These are phyloP conservation scores for Ascobolus immersus DNA, from an alignment of 495 filamentous ascomycete species.

Conservation along the genomic window DNA sequence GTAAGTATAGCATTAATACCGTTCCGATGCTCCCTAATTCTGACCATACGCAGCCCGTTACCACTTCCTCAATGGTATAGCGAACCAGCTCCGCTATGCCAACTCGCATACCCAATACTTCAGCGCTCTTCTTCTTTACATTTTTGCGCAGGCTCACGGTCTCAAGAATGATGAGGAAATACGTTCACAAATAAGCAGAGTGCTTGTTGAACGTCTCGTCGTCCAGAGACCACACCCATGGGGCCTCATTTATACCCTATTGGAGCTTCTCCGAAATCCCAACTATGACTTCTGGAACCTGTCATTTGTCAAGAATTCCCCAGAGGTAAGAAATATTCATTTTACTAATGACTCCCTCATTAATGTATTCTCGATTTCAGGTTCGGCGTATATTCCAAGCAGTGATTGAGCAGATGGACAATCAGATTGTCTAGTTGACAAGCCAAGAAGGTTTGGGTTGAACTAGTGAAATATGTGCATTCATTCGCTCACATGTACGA, in stretches of 20 bases:
- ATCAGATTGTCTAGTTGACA: no score
- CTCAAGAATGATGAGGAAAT: slow-evolving; percentile 61
- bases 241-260: slow-evolving; percentile 72
- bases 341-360: background rate
- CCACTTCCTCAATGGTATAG: slow-evolving; percentile 57
- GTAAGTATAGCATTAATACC: background rate
- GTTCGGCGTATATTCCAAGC: background rate
- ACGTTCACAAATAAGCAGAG: slow-evolving; percentile 66
- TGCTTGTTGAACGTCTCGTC: slow-evolving; percentile 64
- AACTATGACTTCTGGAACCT: slow-evolving; percentile 75
- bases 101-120: slow-evolving; percentile 86
- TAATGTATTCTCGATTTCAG: background rate
- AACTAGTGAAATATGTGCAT: no score
- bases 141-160: slow-evolving; percentile 55
- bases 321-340: slow-evolving; percentile 43
- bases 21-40: background rate
- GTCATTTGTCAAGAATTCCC: slow-evolving; percentile 67
- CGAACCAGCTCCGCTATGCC: slow-evolving; percentile 75
- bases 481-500: no score
- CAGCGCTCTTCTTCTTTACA: slow-evolving; percentile 56
- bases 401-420: no score
- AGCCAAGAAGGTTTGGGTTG: no score
- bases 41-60: slow-evolving; percentile 31
- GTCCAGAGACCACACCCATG: slow-evolving; percentile 88
- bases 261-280: slow-evolving; percentile 77